Evolutionary conservation across 1,139 yeast species (phyloP).

Genomic region (Blastobotrys proliferans): DNA sequence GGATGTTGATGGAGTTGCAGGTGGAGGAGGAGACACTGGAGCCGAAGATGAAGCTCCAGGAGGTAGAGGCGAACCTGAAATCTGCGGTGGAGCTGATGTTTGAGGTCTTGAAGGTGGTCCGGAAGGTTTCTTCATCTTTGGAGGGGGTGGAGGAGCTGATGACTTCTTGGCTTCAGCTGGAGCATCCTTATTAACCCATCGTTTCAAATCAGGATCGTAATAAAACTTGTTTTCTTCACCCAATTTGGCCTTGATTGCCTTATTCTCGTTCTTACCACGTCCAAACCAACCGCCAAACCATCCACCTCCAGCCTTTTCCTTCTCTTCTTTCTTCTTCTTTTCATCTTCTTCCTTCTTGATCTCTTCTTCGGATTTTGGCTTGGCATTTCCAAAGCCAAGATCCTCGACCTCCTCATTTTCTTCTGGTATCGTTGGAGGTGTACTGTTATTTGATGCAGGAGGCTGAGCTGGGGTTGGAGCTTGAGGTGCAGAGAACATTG

Average conservation of each 20-base stretch:
- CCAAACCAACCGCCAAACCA: conserved; percentile 44
- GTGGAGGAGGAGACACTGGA: conserved; percentile 22
- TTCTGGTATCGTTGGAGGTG: conserved; percentile 25
- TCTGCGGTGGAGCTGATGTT: conserved; percentile 21
- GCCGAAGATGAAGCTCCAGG: background rate
- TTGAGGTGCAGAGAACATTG: conserved; percentile 3
- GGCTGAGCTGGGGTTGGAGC: conserved; percentile 8
- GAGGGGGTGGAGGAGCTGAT: conserved; percentile 73
- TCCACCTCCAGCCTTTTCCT: conserved; percentile 21
- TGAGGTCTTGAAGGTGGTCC: conserved; percentile 27
- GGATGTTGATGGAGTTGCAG: conserved; percentile 1
- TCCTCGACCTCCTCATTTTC: conserved; percentile 35
- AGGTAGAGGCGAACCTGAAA: conserved; percentile 2
- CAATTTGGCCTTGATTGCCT: conserved; percentile 76
- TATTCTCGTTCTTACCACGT: conserved; percentile 54
- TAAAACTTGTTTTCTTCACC: conserved; percentile 75
- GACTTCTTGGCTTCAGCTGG: conserved; percentile 64
- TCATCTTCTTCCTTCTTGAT: conserved; percentile 20
- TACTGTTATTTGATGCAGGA: conserved; percentile 5
- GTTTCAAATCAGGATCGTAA: conserved; percentile 76
- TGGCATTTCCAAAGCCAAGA: conserved; percentile 29
- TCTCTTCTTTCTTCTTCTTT: conserved; percentile 16
- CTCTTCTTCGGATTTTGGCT: conserved; percentile 15
- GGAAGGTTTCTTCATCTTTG: conserved; percentile 37
- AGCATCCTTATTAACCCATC: conserved; percentile 80